Conservation (phyloP, 2,329 filamentous ascomycete species). For the Aspergillus bombycis region DNA sequence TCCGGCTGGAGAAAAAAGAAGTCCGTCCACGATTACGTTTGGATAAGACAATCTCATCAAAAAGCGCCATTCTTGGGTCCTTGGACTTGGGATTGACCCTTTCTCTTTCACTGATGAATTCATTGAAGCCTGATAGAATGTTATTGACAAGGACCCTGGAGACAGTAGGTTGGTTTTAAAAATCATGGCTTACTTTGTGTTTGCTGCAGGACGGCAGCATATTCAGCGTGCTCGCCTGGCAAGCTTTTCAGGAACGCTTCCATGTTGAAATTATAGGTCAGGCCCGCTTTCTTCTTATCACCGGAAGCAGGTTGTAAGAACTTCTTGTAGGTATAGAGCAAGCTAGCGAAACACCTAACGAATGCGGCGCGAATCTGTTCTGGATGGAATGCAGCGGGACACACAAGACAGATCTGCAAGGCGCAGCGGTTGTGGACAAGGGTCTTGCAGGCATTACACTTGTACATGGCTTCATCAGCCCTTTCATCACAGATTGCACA, state of each 20-base stretch:
- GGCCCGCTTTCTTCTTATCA: conserved; percentile 64
- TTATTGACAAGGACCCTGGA: conserved; percentile 16
- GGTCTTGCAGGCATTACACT: conserved; percentile 52
- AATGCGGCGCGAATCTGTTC: conserved; percentile 70
- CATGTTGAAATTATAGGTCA: conserved; percentile 68
- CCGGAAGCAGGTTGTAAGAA: conserved; percentile 62
- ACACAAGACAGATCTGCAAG: conserved; percentile 64
- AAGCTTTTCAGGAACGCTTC: conserved; percentile 67
- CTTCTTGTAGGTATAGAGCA: conserved; percentile 70
- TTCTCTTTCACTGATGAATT: conserved; percentile 68
- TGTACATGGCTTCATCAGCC: conserved; percentile 61
- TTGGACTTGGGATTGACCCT: conserved; percentile 53
- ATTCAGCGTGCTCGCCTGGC: conserved; percentile 66
- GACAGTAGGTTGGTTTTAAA: background rate
- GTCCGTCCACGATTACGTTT: conserved; percentile 65
- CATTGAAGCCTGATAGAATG: conserved; percentile 55
- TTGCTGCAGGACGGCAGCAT: conserved; percentile 64
- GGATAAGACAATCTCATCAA: conserved; percentile 67
- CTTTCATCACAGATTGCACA: conserved; percentile 58
- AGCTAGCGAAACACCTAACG: conserved; percentile 68
- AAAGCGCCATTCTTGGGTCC: conserved; percentile 61
- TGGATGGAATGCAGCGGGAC: conserved; percentile 67
- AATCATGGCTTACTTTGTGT: conserved; percentile 57
- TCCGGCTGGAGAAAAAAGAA: conserved; percentile 57
- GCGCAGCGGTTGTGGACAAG: conserved; percentile 63